These are phyloP conservation scores for Euphorbia peplus DNA, from an alignment of 345 rosid genomes.

Conservation along the genomic window DNA sequence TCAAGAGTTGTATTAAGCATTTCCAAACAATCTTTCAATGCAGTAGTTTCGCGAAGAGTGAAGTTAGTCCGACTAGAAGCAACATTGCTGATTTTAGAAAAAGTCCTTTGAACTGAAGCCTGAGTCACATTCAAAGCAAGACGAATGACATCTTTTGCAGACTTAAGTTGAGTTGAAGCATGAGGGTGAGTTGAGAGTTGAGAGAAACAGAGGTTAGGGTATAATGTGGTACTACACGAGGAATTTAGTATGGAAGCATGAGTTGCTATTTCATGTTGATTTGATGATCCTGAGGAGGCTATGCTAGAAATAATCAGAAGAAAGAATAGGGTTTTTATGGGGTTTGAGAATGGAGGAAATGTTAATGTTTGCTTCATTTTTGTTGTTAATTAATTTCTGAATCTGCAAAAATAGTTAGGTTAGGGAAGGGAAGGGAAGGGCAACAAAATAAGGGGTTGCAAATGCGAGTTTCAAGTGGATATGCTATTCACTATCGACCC, in stretches of 20 bases:
- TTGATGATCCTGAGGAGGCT: slow-evolving; percentile 8
- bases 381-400: background rate
- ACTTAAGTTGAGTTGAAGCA: slow-evolving; percentile 30
- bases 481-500: too few relatives aligned
- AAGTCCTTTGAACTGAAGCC: slow-evolving; percentile 45
- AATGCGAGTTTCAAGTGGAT: background rate
- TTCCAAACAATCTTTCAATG: slow-evolving; percentile 14
- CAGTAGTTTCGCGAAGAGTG: slow-evolving; percentile 6
- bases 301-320: slow-evolving; percentile 2
- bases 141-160: slow-evolving; percentile 51
- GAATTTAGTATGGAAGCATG: slow-evolving; percentile 42
- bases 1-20: slow-evolving; percentile 13
- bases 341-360: slow-evolving; percentile 17
- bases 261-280: background rate
- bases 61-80: slow-evolving; percentile 12
- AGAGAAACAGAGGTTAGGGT: slow-evolving; percentile 62
- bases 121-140: slow-evolving; percentile 49
- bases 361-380: background rate
- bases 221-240: slow-evolving; percentile 50
- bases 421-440: background rate
- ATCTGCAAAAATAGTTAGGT: background rate
- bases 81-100: slow-evolving; percentile 43
- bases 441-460: background rate
- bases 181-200: slow-evolving; percentile 31
- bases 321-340: background rate